Base-by-base conservation (phyloP, 805 yeast genomes). In the Starmera amethionina region DNA sequence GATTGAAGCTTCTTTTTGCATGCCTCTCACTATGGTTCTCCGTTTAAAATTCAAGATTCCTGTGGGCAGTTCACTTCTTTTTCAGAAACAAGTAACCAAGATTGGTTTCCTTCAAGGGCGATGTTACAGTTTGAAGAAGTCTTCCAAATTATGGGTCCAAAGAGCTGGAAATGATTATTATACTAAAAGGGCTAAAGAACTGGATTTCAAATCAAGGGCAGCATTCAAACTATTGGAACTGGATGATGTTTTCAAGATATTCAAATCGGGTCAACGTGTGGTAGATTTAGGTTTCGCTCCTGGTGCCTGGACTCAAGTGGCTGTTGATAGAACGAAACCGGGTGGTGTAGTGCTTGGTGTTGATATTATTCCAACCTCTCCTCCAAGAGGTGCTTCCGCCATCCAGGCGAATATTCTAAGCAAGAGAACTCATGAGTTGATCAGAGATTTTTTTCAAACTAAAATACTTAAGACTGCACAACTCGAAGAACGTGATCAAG, bases 221-320 rank as follows among this genome's bases (percentile, higher is more conserved):
- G 97, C 97, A 0, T 90, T 77, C 63, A 93, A 93, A 54, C 65
- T 93, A 30, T 58, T 78, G 18, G 94, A 90, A 54, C 68, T 93
- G 10, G 78, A 89, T 55, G 65, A 75, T 13, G 77, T 73, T 50
- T 83, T 68, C 60, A 58, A 66, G 29, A 44, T 93, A 2, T 79
- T 90, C 56, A 59, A 62, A 32, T 68, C 68, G 3, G 68, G 76
- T 0, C 68, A 63, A 47, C 73, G 77, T 34, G 82, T 93, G 1
- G 76, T 93, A 5, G 98, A 93, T 63, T 63, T 93, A 36, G 96
- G 96, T 0, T 88, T 78, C 58, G 95, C 96, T 0, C 96, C 96
- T 0, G 96, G 96, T 0, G 88, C 95, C 4, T 87, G 96, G 96
- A 75, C 90, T 8, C 95, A 87, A 55, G 89, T 86, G 1, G 89